Evolutionary conservation across 495 filamentous ascomycete species (phyloP), one percentile per base, ranked within the genome.

Genomic region (Recurvomyces mirabilis): DNA sequence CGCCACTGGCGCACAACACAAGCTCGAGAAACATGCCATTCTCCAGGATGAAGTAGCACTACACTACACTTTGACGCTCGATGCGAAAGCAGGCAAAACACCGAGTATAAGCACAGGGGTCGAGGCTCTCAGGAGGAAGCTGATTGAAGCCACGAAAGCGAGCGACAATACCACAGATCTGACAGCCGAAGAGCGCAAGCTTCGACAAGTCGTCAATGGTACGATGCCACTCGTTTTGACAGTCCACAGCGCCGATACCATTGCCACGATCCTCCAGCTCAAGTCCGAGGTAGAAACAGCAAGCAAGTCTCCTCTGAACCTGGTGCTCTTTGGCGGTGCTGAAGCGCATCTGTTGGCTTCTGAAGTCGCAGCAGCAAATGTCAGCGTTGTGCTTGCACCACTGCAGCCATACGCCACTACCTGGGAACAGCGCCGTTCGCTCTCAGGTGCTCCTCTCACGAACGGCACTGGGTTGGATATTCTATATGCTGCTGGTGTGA

Each of bases 381-480:
- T 52, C 10, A 18, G 47, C 31, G 49, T 60, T n/a, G 47, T 60
- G 5, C 51, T 60, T 17, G 47, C 57, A 7, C 56, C 56, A 5
- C 38, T 57, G 11, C 48, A 52, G 5, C 42, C 57, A 9, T 53
- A 52, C 38, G 32, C 41, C 5, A 29, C 41, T 14, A 46, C 23
- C 23, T 60, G 57, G 57, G 57, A 60, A 21, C 51, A 60, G 35
- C 50, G 57, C 5, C 46, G 57, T 2, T 38, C 50, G 15, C 45
- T 60, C 11, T 57, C 54, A 9, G 57, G 57, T 13, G 57, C 57
- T 14, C 57, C 57, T 1, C 31, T 60, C 2, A 60, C 57, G 9
- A 70, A 72, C 38, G 71, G 67, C 3, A 75, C 71, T 6, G 61
- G 59, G 0, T 55, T 75, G 5, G 67, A 71, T 32, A 24, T 30